Base-by-base conservation (phyloP, 1,284 basidiomycete genomes). In the Sanghuangporus weigelae region DNA sequence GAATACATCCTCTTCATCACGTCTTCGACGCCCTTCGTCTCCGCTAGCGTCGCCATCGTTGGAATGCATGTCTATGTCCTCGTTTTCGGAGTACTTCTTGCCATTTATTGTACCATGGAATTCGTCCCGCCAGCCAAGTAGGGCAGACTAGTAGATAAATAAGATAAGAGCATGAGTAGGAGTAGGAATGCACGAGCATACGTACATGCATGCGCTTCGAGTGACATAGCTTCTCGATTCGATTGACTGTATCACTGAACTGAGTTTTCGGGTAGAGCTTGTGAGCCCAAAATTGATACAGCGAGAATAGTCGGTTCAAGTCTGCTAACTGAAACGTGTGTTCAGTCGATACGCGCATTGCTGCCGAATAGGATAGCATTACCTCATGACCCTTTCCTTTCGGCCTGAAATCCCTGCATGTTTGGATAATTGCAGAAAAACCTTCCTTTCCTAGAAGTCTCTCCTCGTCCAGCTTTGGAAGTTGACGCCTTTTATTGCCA, bases 241-340 rank as follows among this genome's bases (percentile, higher is more conserved):
- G 81, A 39, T 84, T 77, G 7, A 95, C 84, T 0, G 93, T 96
- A 72, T 96, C 93, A 54, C 80, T 80, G 73, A 97, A 96, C 58
- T 89, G 86, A 7, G 84, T 89, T 71, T 90, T 93, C 2, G 95
- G 95, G 71, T 90, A 95, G 82, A 98, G 82, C 68, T 83, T 83
- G 74, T 97, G 95, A 1, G 93, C 83, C 95, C 95, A 98, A 70
- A 95, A 89, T 69, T 94, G 93, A 72, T 97, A 97, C 59, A 90
- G 77, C 67, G 88, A 84, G 60, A 97, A 78, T 16, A 97, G 75
- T 39, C 89, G 80, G 67, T 84, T 84, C 42, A 98, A 81, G 73
- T 98, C 95, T 60, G 82, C 75, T 23, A 79, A 79, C 94, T 96
- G 70, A 49, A 7, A 56, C 64, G 58, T 16, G 36, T 46, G 35